Base-by-base conservation (phyloP, 306 rosid genomes). In the Lablab purpureus region DNA sequence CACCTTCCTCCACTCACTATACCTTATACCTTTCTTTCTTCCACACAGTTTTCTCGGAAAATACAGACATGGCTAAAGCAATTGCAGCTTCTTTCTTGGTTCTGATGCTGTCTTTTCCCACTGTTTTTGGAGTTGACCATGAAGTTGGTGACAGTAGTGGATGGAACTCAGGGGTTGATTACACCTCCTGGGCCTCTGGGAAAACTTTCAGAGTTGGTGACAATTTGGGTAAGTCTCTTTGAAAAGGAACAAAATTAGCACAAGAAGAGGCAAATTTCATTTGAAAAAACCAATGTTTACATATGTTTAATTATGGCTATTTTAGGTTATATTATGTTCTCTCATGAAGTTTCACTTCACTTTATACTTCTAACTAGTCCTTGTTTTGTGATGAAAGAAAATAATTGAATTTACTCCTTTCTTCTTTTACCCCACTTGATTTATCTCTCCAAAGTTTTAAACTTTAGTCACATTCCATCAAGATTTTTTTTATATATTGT, bases 171-270 rank as follows among this genome's bases (percentile, higher is more conserved):
- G 5, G 22, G 0, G 7, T 0, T 11, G 17, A 85, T 76, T 93
- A 88, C 71, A 1, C 0, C 21, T 10, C 76, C 21, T 93, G 97
- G 97, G 28, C 85, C 67, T 11, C 90, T 56, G 78, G 82, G 6
- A 21, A 89, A 77, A 85, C 81, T 7, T 89, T 93, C 86, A 50
- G 1, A 0, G 90, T 85, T 76, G 94, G 93, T 28, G 98, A 93
- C 74, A 63, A 81, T 64, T 80, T 93, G 32, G 84, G 98, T 93
- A 76, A 66, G 73, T 28, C 25, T 58, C 71, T 41, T 37, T 49
- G 6, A 15, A 49, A 17, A n/a, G 10, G 30, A n/a, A 64, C 1
- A 14, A 43, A 45, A 46, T n/a, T 45, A 45, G 72, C 32, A 9
- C 32, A n/a, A 36, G 51, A 3, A 50, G 63, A n/a, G 9, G 12